These are phyloP conservation scores for Vigna radiata DNA, from an alignment of 306 rosid genomes.

Conservation along the genomic window DNA sequence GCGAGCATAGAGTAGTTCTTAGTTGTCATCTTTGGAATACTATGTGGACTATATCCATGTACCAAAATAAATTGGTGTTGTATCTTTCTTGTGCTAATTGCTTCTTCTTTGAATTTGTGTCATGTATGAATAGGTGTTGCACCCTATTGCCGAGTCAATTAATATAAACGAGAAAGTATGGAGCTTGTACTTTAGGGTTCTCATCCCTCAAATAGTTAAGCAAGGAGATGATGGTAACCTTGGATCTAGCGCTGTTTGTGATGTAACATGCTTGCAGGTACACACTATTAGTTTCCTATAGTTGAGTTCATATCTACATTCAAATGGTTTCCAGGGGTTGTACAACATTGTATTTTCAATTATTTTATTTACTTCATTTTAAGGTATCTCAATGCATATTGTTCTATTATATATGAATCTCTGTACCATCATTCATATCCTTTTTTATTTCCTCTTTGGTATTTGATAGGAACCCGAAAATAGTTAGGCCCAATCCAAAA, in stretches of 20 bases:
- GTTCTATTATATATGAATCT: slow-evolving; percentile 21
- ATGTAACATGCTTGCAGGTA: slow-evolving; percentile 95
- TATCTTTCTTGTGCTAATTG: slow-evolving; percentile 10
- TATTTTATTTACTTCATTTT: background rate
- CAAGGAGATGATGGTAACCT: slow-evolving; percentile 91
- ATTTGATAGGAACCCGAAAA: too few species aligned
- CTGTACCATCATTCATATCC: slow-evolving; percentile 5
- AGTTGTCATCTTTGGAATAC: too few species aligned
- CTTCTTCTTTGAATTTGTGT: slow-evolving; percentile 33
- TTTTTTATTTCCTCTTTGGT: slow-evolving; percentile 4
- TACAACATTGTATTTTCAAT: background rate
- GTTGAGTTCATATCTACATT: slow-evolving; percentile 14
- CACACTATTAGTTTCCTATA: slow-evolving; percentile 23
- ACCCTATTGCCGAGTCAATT: slow-evolving; percentile 72
- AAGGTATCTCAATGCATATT: background rate
- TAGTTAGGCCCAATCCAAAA: too few species aligned
- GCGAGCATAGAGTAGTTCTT: too few species aligned
- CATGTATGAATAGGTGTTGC: slow-evolving; percentile 73
- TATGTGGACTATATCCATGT: too few species aligned
- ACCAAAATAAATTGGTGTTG: background rate
- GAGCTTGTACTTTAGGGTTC: slow-evolving; percentile 82
- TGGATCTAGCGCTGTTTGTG: slow-evolving; percentile 91
- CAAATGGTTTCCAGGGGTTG: background rate
- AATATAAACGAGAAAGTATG: slow-evolving; percentile 84
- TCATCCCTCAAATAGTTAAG: slow-evolving; percentile 74